Percentiles rank a stretch among this genome's conserved stretches.
phyloP scores from a whole-genome alignment of 225 moss, liverwort and hornwort genomes.

The Ulota crispa region DNA sequence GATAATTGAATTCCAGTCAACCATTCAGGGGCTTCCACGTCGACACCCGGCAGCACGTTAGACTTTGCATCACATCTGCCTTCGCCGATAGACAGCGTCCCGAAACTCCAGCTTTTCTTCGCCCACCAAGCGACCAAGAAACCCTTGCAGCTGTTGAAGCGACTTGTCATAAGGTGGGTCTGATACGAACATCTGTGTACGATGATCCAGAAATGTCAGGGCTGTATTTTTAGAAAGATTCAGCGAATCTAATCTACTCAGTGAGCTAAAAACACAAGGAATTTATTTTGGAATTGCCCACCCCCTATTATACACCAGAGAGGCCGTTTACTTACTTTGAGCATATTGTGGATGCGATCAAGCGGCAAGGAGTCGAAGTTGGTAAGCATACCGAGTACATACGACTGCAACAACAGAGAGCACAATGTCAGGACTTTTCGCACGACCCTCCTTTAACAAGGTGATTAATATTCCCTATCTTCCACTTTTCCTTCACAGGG shows the following conservation, averaged over 20 bases:
- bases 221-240: background rate
- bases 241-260: background rate
- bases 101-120: conserved; percentile 94
- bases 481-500: background rate
- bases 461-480: background rate
- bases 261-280: background rate
- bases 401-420: conserved; percentile 71
- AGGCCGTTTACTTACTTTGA: conserved; percentile 63
- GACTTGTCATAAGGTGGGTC: conserved; percentile 97
- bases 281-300: background rate
- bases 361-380: conserved; percentile 97
- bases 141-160: conserved; percentile 92
- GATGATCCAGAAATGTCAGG: conserved; percentile 13
- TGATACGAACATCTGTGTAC: conserved; percentile 95
- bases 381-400: conserved; percentile 93
- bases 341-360: conserved; percentile 99
- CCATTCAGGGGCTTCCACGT: conserved; percentile 6
- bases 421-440: conserved; percentile 16
- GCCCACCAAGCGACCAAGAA: conserved; percentile 88
- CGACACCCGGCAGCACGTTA: background rate
- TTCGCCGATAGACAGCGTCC: conserved; percentile 80
- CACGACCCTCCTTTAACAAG: background rate
- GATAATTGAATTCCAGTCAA: background rate
- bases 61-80: conserved; percentile 47
- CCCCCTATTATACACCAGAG: conserved; percentile 1